These are phyloP conservation scores for Fusarium nygamai DNA, from an alignment of 2,329 filamentous ascomycete genomes.

Conservation along the genomic window DNA sequence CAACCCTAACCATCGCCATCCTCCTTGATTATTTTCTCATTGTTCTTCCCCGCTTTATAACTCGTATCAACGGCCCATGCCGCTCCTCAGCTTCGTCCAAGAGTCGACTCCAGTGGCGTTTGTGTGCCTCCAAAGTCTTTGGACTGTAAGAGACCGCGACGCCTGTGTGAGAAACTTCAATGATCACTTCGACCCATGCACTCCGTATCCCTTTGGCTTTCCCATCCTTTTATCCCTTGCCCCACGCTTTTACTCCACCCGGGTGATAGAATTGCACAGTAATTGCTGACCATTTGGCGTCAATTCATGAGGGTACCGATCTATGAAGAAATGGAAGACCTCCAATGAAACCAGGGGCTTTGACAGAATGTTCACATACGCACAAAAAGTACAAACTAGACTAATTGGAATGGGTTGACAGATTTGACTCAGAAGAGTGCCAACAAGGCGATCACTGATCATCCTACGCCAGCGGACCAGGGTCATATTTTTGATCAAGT, in stretches of 20 bases:
- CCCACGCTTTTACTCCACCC: not conserved
- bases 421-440: slow-evolving; percentile 43
- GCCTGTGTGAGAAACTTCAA: slow-evolving; percentile 24
- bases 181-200: slow-evolving; percentile 7
- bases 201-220: slow-evolving; percentile 5
- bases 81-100: not conserved
- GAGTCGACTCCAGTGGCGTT: slow-evolving; percentile 33
- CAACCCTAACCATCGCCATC: not conserved
- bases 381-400: slow-evolving; percentile 40
- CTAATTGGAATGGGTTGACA: slow-evolving; percentile 43
- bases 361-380: slow-evolving; percentile 33
- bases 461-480: slow-evolving; percentile 25
- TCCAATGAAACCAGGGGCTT: slow-evolving; percentile 16
- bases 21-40: not conserved
- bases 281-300: not conserved
- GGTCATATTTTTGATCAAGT: slow-evolving; percentile 20
- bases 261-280: not conserved
- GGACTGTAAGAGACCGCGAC: slow-evolving; percentile 20
- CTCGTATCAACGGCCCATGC: slow-evolving; percentile 12
- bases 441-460: slow-evolving; percentile 40
- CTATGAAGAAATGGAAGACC: slow-evolving; percentile 10
- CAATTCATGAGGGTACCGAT: slow-evolving; percentile 3
- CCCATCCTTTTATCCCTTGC: slow-evolving; percentile 6
- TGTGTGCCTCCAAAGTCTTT: slow-evolving; percentile 16
- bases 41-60: slow-evolving; percentile 7